These are phyloP conservation scores for Lactarius quietus DNA, from an alignment of 768 basidiomycete species.

Conservation along the genomic window DNA sequence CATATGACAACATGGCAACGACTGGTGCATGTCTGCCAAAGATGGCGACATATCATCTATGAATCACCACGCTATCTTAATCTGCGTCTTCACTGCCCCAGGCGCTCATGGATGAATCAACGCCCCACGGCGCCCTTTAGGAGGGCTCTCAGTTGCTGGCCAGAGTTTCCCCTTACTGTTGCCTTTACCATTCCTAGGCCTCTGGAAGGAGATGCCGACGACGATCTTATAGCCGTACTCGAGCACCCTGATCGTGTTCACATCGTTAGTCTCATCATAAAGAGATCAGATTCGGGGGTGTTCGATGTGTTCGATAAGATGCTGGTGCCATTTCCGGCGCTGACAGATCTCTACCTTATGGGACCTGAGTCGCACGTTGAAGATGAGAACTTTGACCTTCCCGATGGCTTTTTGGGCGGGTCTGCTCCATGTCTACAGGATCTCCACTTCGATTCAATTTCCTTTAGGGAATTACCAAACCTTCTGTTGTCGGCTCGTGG, in stretches of 20 bases:
- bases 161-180: neutral
- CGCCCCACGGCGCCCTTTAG: too few species aligned
- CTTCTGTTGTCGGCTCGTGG: neutral
- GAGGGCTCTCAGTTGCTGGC: neutral
- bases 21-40: neutral
- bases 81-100: too few species aligned
- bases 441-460: neutral
- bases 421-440: neutral
- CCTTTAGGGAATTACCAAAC: neutral
- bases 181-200: neutral
- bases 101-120: too few species aligned
- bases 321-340: neutral
- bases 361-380: neutral
- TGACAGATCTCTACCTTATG: neutral
- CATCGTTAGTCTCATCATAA: neutral
- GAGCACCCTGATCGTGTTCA: neutral
- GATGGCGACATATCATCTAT: neutral
- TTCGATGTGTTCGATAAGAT: neutral
- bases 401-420: neutral
- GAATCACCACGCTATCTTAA: neutral
- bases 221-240: neutral
- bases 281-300: too few species aligned
- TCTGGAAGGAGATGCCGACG: too few species aligned
- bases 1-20: neutral
- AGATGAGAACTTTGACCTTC: neutral